phyloP scores from a whole-genome alignment of 495 filamentous ascomycete genomes.

The Tuber indicum region DNA sequence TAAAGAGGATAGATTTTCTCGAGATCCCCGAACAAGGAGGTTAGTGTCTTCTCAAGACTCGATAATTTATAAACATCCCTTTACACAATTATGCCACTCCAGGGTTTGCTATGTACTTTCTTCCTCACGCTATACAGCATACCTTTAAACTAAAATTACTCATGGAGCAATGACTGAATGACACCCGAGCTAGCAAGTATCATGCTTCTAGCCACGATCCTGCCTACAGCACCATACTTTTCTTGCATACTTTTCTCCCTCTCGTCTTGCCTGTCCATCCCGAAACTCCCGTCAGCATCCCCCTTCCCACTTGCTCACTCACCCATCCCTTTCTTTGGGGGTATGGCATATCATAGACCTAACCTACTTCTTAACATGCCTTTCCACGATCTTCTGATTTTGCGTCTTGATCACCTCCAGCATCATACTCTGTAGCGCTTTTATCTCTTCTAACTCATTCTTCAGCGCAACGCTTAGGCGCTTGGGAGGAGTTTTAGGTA shows the following conservation, averaged over 20 bases:
- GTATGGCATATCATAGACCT: background rate
- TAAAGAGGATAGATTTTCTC: background rate
- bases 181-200: background rate
- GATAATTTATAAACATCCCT: background rate
- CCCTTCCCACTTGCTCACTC: background rate
- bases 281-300: background rate
- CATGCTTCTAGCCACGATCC: constrained; percentile 11
- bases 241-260: constrained; percentile 12
- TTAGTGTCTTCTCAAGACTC: background rate
- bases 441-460: constrained; percentile 13
- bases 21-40: background rate
- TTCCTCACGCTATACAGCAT: background rate
- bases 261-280: constrained; percentile 13
- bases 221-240: constrained; percentile 16
- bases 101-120: background rate
- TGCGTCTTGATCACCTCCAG: constrained; percentile 5
- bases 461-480: constrained; percentile 11
- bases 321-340: background rate
- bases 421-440: constrained; percentile 11
- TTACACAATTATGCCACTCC: background rate
- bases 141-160: background rate
- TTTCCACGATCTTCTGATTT: background rate
- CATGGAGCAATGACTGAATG: background rate
- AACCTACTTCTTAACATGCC: constrained; percentile 16
- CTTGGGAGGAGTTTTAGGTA: constrained; percentile 13